These are phyloP conservation scores for Flaveria robusta DNA, from an alignment of 129 eudicot genomes.

Conservation along the genomic window DNA sequence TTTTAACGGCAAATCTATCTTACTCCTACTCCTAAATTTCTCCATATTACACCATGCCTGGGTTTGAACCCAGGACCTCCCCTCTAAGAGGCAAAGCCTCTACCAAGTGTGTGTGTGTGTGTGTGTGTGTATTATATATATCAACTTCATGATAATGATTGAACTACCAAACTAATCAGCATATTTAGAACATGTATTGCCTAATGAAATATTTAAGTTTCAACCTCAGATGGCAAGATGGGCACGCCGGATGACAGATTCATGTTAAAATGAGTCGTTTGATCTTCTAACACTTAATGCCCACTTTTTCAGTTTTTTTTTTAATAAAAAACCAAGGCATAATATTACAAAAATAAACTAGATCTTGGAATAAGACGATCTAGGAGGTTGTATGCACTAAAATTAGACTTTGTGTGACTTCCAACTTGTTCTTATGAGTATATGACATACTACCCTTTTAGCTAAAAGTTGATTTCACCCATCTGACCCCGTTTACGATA, in stretches of 20 bases:
- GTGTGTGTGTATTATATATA: neutral
- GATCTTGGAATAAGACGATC: neutral
- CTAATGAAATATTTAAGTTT: neutral
- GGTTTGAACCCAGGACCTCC: no score
- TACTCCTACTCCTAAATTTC: no score
- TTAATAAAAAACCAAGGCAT: neutral
- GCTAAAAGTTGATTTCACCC: constrained; percentile 4
- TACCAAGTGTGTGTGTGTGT: no score
- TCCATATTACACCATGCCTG: no score
- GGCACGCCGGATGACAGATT: neutral
- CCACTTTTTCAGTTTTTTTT: neutral
- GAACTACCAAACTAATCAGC: neutral
- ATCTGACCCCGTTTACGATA: neutral
- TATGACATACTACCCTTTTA: neutral
- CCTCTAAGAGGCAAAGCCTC: no score
- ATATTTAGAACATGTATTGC: constrained; percentile 10
- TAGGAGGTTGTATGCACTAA: neutral
- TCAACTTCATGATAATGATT: constrained; percentile 17
- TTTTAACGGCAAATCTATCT: no score
- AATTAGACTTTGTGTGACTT: neutral
- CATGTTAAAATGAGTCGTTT: neutral
- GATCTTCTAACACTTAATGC: neutral
- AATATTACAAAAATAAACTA: neutral
- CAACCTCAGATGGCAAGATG: neutral
- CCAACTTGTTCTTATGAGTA: neutral